A percentile compares a stretch with the other conserved stretches of the same genome.
Evolutionary conservation across 148 eudicot species (phyloP).

Genomic region (Suaeda aralocaspica): DNA sequence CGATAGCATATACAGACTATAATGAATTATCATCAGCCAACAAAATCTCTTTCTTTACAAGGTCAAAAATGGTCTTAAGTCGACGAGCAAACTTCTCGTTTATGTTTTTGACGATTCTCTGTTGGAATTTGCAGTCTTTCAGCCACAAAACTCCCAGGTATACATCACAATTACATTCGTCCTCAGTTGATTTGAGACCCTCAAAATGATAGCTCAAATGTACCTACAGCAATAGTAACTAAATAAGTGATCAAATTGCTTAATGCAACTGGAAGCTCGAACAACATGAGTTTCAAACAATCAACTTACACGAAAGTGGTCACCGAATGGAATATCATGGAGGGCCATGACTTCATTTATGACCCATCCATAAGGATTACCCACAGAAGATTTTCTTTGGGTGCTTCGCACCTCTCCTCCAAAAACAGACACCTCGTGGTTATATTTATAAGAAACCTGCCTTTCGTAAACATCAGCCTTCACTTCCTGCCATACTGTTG

Average conservation of each 20-base stretch:
- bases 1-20: background rate
- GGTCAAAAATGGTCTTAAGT: constrained; percentile 48
- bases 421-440: constrained; percentile 56
- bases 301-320: constrained; percentile 64
- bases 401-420: constrained; percentile 76
- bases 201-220: constrained; percentile 56
- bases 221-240: constrained; percentile 42
- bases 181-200: constrained; percentile 23
- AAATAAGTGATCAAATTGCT: no score
- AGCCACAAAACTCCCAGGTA: constrained; percentile 68
- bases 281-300: background rate
- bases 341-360: constrained; percentile 64
- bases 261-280: no score
- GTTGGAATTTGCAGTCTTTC: constrained; percentile 59
- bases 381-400: constrained; percentile 52
- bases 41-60: constrained; percentile 57
- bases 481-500: constrained; percentile 59
- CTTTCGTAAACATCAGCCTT: constrained; percentile 54
- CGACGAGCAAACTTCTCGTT: constrained; percentile 45
- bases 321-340: constrained; percentile 63
- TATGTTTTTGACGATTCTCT: constrained; percentile 58
- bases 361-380: constrained; percentile 47
- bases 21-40: constrained; percentile 22
- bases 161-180: constrained; percentile 53
- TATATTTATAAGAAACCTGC: constrained; percentile 56